These are phyloP conservation scores for Clavispora santaluciae DNA, from an alignment of 805 yeast genomes.

Conservation along the genomic window DNA sequence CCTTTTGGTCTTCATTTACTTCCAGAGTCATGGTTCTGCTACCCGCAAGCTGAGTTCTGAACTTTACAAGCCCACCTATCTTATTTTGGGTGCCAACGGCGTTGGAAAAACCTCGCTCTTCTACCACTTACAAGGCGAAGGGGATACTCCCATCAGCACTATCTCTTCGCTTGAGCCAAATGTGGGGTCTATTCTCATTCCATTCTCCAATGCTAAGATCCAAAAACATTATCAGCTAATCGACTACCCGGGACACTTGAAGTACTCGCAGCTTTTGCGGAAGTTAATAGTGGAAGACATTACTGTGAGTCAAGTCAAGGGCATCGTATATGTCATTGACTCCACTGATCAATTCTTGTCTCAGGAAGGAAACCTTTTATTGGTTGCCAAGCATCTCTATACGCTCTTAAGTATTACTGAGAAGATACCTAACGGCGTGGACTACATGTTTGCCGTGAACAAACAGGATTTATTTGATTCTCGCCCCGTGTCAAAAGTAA, in stretches of 20 bases:
- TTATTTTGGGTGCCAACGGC: constrained; percentile 60
- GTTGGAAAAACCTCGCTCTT: constrained; percentile 65
- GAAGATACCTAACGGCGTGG: constrained; percentile 60
- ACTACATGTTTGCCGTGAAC: constrained; percentile 74
- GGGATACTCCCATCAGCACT: constrained; percentile 15
- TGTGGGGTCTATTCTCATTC: constrained; percentile 24
- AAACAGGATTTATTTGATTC: constrained; percentile 83
- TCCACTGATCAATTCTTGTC: constrained; percentile 54
- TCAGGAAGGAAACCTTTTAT: constrained; percentile 23
- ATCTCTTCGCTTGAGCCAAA: constrained; percentile 38
- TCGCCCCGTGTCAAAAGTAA: constrained; percentile 61
- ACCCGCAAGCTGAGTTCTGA: constrained; percentile 3
- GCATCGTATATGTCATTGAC: constrained; percentile 76
- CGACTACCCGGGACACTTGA: constrained; percentile 88
- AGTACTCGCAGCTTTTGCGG: constrained; percentile 56
- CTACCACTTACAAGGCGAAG: constrained; percentile 20
- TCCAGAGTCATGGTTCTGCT: constrained; percentile 3
- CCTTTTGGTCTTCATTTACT: constrained; percentile 7
- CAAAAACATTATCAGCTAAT: constrained; percentile 45
- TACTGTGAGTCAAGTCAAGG: constrained; percentile 45
- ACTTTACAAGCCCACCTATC: constrained; percentile 46
- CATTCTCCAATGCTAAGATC: constrained; percentile 32
- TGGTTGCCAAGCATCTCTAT: constrained; percentile 56
- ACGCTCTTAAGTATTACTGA: constrained; percentile 62
- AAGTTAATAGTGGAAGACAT: constrained; percentile 42